These are phyloP conservation scores for Persicaria tinctoria DNA, from an alignment of 148 eudicot species.

Conservation along the genomic window DNA sequence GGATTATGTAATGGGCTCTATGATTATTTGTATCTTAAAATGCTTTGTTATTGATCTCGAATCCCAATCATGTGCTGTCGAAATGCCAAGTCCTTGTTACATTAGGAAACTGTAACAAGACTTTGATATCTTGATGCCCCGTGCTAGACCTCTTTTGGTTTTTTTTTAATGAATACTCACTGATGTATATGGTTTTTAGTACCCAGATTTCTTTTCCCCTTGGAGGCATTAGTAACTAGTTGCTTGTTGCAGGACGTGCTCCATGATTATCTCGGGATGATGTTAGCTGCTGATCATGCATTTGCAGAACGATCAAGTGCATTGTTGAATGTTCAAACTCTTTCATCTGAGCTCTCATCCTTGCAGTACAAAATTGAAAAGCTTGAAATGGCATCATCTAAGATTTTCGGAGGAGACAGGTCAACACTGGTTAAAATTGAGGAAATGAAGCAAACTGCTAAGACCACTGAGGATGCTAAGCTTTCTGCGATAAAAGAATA, in stretches of 20 bases:
- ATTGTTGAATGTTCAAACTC: slow-evolving; percentile 91
- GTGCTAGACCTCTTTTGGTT: not conserved
- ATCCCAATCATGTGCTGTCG: not conserved
- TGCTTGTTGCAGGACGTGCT: slow-evolving; percentile 70
- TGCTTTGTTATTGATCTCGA: not conserved
- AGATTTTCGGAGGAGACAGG: slow-evolving; percentile 93
- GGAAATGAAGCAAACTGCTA: slow-evolving; percentile 69
- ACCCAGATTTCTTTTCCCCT: not conserved
- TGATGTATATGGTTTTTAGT: not conserved
- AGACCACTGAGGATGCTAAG: slow-evolving; percentile 84
- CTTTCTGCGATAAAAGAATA: slow-evolving; percentile 66
- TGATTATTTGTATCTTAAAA: not conserved
- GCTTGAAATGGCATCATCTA: slow-evolving; percentile 85
- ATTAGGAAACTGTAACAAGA: not conserved
- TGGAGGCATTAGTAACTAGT: not conserved
- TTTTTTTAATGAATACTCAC: not conserved
- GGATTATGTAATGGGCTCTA: not conserved
- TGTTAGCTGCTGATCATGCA: slow-evolving; percentile 90
- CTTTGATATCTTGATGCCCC: not conserved
- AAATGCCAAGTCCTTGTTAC: not conserved
- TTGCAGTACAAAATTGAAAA: slow-evolving; percentile 72
- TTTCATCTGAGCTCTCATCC: slow-evolving; percentile 67
- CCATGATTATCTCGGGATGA: slow-evolving; percentile 91
- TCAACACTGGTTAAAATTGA: slow-evolving; percentile 85
- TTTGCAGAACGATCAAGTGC: slow-evolving; percentile 91